Evolutionary conservation across 805 yeast genomes (phyloP).

Genomic region (Ogataea sp.): DNA sequence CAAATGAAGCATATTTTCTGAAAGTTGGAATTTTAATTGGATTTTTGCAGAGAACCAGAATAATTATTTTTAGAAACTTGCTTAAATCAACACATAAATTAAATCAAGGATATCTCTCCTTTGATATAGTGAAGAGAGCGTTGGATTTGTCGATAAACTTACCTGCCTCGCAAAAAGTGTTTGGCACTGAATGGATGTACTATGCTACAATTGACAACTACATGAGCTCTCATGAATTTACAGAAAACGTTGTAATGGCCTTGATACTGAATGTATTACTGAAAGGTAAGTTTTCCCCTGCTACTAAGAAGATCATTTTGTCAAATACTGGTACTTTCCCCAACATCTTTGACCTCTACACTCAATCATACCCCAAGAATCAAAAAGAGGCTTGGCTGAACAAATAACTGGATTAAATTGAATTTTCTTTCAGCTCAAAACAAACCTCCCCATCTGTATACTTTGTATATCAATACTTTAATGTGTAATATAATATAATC

Average conservation of each 20-base stretch:
- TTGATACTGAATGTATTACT: constrained; percentile 47
- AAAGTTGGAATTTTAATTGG: constrained; percentile 30
- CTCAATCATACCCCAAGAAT: constrained; percentile 12
- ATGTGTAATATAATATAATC: too few species aligned
- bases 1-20: constrained; percentile 31
- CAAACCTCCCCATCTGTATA: too few species aligned
- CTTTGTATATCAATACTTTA: too few species aligned
- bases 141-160: constrained; percentile 15
- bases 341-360: constrained; percentile 11
- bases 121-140: constrained; percentile 16
- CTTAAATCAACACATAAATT: constrained; percentile 14
- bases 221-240: constrained; percentile 26
- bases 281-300: constrained; percentile 38
- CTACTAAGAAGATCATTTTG: constrained; percentile 14
- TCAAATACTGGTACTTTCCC: constrained; percentile 25
- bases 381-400: constrained; percentile 24
- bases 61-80: constrained; percentile 39
- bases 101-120: constrained; percentile 8
- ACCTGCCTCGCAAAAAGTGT: constrained; percentile 1
- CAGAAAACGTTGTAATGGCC: constrained; percentile 42
- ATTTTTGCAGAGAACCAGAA: constrained; percentile 35
- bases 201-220: constrained; percentile 4
- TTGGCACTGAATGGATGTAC: constrained; percentile 12
- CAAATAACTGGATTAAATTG: background rate
- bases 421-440: too few species aligned